A percentile compares a stretch with the other conserved stretches of the same genome.
These are phyloP conservation scores for Neofusicoccum cordaticola DNA, from an alignment of 2,329 filamentous ascomycete genomes.

Conservation along the genomic window DNA sequence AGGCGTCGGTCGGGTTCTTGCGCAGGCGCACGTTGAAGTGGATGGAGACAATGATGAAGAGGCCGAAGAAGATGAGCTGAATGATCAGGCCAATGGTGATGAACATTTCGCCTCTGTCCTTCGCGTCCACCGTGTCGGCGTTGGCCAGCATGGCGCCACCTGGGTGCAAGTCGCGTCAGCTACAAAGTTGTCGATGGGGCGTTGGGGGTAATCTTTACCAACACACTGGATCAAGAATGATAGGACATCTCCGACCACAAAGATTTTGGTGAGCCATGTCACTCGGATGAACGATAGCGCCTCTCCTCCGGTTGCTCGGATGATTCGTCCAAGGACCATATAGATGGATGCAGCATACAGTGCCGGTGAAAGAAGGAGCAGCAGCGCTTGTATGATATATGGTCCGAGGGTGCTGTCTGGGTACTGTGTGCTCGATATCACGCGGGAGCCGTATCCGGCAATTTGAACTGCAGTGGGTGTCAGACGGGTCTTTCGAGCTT, in stretches of 20 bases:
- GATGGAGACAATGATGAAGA: conserved; percentile 43
- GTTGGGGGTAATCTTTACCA: not conserved
- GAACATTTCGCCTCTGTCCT: conserved; percentile 37
- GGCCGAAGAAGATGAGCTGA: conserved; percentile 50
- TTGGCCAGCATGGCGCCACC: not conserved
- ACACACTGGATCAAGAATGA: conserved; percentile 40
- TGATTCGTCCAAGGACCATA: conserved; percentile 43
- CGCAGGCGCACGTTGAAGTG: conserved; percentile 28
- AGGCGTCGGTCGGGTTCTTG: conserved; percentile 19
- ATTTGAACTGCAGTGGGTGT: conserved; percentile 42
- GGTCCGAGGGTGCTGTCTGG: conserved; percentile 29
- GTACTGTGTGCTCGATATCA: conserved; percentile 24
- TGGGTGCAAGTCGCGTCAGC: not conserved
- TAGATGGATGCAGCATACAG: conserved; percentile 48
- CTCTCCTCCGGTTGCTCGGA: conserved; percentile 35
- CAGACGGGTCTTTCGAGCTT: not conserved
- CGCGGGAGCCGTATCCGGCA: conserved; percentile 51
- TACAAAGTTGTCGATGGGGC: no score
- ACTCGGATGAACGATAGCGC: conserved; percentile 32
- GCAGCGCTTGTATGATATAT: conserved; percentile 44
- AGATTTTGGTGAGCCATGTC: conserved; percentile 40
- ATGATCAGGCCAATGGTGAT: conserved; percentile 50
- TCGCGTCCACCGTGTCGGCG: not conserved
- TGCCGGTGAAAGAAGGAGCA: conserved; percentile 46
- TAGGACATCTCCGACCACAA: conserved; percentile 41